phyloP scores from a whole-genome alignment of 768 basidiomycete species.

The Auricularia auricula-judae region DNA sequence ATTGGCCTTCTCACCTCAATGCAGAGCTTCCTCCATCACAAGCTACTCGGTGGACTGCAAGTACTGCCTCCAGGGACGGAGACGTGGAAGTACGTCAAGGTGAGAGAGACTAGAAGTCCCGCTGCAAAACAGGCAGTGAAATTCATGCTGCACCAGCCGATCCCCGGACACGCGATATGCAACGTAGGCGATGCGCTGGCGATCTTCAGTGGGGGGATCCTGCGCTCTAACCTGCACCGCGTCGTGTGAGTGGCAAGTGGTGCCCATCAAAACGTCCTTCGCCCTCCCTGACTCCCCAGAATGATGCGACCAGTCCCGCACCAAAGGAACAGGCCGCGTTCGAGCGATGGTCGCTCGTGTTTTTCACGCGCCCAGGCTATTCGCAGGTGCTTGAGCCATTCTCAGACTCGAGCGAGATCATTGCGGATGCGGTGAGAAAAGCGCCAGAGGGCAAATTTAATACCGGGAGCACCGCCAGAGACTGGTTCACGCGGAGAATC shows the following conservation, averaged over 20 bases:
- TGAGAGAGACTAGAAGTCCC: slow-evolving; percentile 9
- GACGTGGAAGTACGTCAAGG: slow-evolving; percentile 60
- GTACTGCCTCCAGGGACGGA: slow-evolving; percentile 51
- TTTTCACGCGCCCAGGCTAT: slow-evolving; percentile 54
- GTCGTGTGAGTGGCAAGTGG: slow-evolving; percentile 34
- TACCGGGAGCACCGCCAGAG: slow-evolving; percentile 25
- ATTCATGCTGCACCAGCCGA: slow-evolving; percentile 23
- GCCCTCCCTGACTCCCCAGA: no score
- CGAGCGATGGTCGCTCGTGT: slow-evolving; percentile 58
- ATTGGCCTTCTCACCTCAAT: not conserved
- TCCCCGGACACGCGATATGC: slow-evolving; percentile 47
- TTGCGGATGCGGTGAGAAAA: slow-evolving; percentile 29
- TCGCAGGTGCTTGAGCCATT: slow-evolving; percentile 39
- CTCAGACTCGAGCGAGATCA: slow-evolving; percentile 36
- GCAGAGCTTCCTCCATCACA: slow-evolving; percentile 53
- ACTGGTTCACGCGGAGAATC: slow-evolving; percentile 32
- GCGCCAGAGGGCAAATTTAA: slow-evolving; percentile 14
- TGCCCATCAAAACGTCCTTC: not conserved
- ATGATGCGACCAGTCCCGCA: slow-evolving; percentile 32
- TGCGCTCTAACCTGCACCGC: slow-evolving; percentile 53
- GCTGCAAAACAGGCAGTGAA: not conserved
- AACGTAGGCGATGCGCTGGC: slow-evolving; percentile 53
- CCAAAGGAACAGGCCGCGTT: slow-evolving; percentile 42
- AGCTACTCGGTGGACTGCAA: slow-evolving; percentile 58
- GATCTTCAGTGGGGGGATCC: slow-evolving; percentile 51